Conservation (phyloP, 169 alveolate genomes). For the Neospora caninum region DNA sequence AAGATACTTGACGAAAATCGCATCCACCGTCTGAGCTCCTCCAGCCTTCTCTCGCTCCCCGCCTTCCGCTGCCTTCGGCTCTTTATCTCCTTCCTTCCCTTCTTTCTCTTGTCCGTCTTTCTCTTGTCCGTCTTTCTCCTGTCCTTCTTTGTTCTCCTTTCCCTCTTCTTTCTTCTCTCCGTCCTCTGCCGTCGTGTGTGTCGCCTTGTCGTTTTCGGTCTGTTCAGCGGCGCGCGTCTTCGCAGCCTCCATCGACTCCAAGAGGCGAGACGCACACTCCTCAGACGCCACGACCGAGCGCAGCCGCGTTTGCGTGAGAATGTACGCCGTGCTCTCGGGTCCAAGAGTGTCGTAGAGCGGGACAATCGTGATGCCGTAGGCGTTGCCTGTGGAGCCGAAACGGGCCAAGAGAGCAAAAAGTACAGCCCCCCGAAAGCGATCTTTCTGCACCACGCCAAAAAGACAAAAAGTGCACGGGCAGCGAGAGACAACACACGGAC, state of each 20-base stretch:
- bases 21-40: background rate
- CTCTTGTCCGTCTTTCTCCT: background rate
- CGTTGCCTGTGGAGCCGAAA: slow-evolving; percentile 48
- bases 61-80: slow-evolving; percentile 9
- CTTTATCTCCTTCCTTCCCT: background rate
- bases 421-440: background rate
- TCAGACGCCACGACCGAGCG: slow-evolving; percentile 52
- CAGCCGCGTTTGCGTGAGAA: slow-evolving; percentile 64
- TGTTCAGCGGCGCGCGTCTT: background rate
- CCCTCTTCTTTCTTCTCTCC: slow-evolving; percentile 3
- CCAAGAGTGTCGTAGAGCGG: slow-evolving; percentile 73
- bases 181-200: background rate
- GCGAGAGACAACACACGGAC: no score
- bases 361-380: slow-evolving; percentile 66
- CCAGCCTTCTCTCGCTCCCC: background rate
- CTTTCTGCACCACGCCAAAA: background rate
- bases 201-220: background rate
- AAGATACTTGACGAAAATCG: slow-evolving; percentile 12
- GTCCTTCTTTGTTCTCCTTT: background rate
- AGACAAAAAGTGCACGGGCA: background rate
- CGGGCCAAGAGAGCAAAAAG: background rate
- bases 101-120: background rate
- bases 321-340: slow-evolving; percentile 60
- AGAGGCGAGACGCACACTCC: slow-evolving; percentile 47
- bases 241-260: slow-evolving; percentile 39